Base-by-base conservation (phyloP, 352 stramenopile genomes). In the Phytophthora fragariae region DNA sequence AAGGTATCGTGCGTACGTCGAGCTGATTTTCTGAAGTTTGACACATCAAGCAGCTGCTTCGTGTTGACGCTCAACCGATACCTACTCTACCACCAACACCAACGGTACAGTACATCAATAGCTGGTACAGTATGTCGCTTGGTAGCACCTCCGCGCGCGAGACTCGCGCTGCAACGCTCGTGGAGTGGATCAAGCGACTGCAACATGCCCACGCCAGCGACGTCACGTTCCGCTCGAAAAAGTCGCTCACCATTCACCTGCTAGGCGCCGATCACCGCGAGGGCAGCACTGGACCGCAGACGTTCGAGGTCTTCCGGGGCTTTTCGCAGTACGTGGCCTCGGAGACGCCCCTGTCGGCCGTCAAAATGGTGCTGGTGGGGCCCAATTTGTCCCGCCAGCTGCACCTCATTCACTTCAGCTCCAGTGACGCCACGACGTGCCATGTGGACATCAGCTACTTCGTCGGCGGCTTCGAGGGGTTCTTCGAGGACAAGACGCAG, bases 251-350 rank as follows among this genome's bases (percentile, higher is more conserved):
- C 0, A 70, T 95, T 21, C 88, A 94, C 57, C 68, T 96, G 21
- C 71, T 95, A 2, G 89, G 89, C 14, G 88, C 88, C 1, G 89
- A 96, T 70, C 79, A 94, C 63, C 84, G 89, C 57, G 89, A 96
- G 60, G 89, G 89, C 39, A 92, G 88, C 65, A 80, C 75, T 15
- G 77, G 70, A 9, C 27, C 70, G 0, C 85, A 93, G 70, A 96
- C 89, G 17, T 76, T 85, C 24, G 65, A 64, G 7, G 77, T 90
- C 56, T 96, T 96, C 61, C 67, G 74, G 35, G 19, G 54, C 44
- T 87, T 96, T 57, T 78, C 81, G 46, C 53, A 79, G 29, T 76
- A 71, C 19, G 52, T 90, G 33, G 82, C 82, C 9, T 62, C 66
- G n/a, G 66, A 81, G 46, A 77, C 54, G 41, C 66, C 68, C 21